Base-by-base conservation (phyloP, 495 filamentous ascomycete species). In the Aspergillus conjunctus region DNA sequence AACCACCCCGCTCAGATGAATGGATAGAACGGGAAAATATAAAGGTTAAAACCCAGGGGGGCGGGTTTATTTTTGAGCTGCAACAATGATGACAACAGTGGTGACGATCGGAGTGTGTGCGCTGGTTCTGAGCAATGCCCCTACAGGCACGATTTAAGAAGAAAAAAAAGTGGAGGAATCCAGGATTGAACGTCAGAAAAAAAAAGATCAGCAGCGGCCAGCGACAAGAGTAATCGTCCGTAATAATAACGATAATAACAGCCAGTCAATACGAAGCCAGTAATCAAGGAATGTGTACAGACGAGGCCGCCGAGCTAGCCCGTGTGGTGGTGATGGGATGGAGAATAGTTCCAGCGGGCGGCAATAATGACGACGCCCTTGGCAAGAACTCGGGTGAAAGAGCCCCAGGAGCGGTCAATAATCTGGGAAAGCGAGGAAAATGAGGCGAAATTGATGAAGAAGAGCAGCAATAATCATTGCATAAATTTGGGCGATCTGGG, bases 51-150 rank as follows among this genome's bases (percentile, higher is more conserved):
- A 49, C 18, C 12, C 37, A 43, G 26, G 31, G 56, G 22, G 22
- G 30, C 17, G 34, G 51, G 10, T 17, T 22, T n/a, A 39, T 56
- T 58, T 31, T 58, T 54, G 49, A 54, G 34, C 26, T 26, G 26
- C 22, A 37, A 60, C 18, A n/a, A 26, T 22, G 58, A 60, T 60
- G 58, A 60, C 51, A 30, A 44, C 58, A 54, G 58, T 51, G 50
- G 17, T 46, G 44, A 54, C 58, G 58, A 60, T 60, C 51, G 30
- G 32, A 18, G 33, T 17, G 14, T 44, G 39, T 15, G 12, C 17
- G 37, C 18, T 54, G 22, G 51, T 46, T 18, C 30, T 21, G 30
- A 20, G 30, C 21, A 9, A 51, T 31, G 9, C 26, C 9, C 4
- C 49, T 45, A 41, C 31, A 49, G 56, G 48, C n/a, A 15, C 18